These are phyloP conservation scores for Phytophthora pluvialis DNA, from an alignment of 352 stramenopile genomes.

Conservation along the genomic window DNA sequence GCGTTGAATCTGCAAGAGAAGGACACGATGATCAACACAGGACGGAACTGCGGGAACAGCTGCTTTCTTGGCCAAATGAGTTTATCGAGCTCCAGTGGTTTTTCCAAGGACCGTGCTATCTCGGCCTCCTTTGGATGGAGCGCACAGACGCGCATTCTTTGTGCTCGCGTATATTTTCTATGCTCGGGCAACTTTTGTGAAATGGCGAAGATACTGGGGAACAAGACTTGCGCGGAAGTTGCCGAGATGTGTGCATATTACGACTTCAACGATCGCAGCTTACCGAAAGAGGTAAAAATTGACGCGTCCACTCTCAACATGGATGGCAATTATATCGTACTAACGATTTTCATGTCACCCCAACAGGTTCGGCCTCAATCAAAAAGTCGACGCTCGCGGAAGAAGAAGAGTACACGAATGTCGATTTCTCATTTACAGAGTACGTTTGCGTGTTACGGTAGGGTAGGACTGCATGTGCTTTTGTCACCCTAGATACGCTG, in stretches of 20 bases:
- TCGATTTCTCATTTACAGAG: slow-evolving; percentile 71
- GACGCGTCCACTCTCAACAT: too few relatives aligned
- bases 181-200: slow-evolving; percentile 83
- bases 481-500: slow-evolving; percentile 72
- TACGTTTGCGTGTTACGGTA: slow-evolving; percentile 45
- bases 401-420: slow-evolving; percentile 69
- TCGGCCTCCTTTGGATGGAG: slow-evolving; percentile 62
- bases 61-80: slow-evolving; percentile 70
- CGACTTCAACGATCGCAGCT: slow-evolving; percentile 65
- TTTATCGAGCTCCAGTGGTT: slow-evolving; percentile 31
- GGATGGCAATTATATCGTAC: too few relatives aligned
- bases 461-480: slow-evolving; percentile 15
- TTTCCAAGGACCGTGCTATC: slow-evolving; percentile 62
- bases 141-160: slow-evolving; percentile 46
- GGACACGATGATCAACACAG: slow-evolving; percentile 49
- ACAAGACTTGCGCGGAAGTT: slow-evolving; percentile 76
- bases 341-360: slow-evolving; percentile 9
- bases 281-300: slow-evolving; percentile 51
- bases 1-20: slow-evolving; percentile 50
- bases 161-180: slow-evolving; percentile 68
- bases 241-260: slow-evolving; percentile 75
- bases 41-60: slow-evolving; percentile 77
- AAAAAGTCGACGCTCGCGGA: slow-evolving; percentile 46
- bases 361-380: slow-evolving; percentile 31
- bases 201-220: slow-evolving; percentile 68